Evolutionary conservation across 179 eudicot species (phyloP), one percentile per base, ranked within the genome.

Genomic region (Spergularia azorica): DNA sequence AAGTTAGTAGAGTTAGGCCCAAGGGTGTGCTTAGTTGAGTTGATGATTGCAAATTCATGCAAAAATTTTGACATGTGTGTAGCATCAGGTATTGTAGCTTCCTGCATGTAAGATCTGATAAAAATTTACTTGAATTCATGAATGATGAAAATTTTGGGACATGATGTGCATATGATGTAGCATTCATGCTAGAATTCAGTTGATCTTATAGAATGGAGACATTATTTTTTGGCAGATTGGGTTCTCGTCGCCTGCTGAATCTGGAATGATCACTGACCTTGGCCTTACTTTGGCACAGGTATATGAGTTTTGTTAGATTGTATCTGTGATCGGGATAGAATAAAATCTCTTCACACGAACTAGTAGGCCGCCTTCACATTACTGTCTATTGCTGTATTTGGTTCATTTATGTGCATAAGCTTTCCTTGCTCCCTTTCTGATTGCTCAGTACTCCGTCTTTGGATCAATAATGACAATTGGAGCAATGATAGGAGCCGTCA

Each of bases 391-490:
- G 58, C 18, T 51, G 52, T 16, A 21, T 32, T n/a, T 52, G 15
- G 2, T 38, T 20, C 32, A 66, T 59, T 14, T 57, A 21, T 43
- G 17, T 5, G 9, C 68, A 32, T 20, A 18, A 17, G n/a, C 59
- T 77, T 57, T 20, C 64, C 41, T 59, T 21, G 6, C 1, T 18
- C 71, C 46, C 16, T 16, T 48, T 65, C 15, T 39, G 15, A 60
- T 18, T 11, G 52, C 9, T 55, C 89, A 92, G 97, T 92, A 90
- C 59, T 90, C 97, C 43, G 70, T 90, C 69, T 89, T 89, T 82
- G 93, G 93, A 66, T 89, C 90, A 15, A 86, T 83, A 77, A 75
- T 88, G 85, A 90, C 92, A 0, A 78, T 92, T 85, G 97, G 97
- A 82, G 97, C 91, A 48, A 90, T 92, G 95, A 10, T 86, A 65